Conservation (phyloP, 176 grass and related monocot genomes). For the Musa itinerans region DNA sequence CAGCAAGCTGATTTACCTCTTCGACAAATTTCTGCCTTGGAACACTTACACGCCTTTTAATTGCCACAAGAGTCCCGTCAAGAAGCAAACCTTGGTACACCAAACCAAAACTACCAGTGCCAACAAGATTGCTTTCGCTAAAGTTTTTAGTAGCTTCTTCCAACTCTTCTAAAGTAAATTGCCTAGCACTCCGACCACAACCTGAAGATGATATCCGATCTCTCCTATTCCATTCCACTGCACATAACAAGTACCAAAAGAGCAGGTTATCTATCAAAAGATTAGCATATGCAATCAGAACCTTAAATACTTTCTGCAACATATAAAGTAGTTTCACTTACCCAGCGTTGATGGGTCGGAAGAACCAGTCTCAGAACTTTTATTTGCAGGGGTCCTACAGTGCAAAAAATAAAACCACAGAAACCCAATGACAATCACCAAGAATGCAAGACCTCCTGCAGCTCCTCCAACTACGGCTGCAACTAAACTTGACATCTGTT, state of each 20-base stretch:
- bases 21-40: slow-evolving; percentile 54
- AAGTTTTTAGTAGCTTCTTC: slow-evolving; percentile 75
- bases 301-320: background rate
- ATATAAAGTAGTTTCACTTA: slow-evolving; percentile 17
- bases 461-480: slow-evolving; percentile 56
- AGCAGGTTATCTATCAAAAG: background rate
- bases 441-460: slow-evolving; percentile 28
- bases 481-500: slow-evolving; percentile 51
- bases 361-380: slow-evolving; percentile 72
- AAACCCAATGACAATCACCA: slow-evolving; percentile 26
- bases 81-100: slow-evolving; percentile 89
- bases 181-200: slow-evolving; percentile 34
- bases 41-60: slow-evolving; percentile 49
- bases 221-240: slow-evolving; percentile 73
- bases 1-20: slow-evolving; percentile 44
- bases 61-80: slow-evolving; percentile 77
- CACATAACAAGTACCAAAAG: background rate
- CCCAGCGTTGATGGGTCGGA: slow-evolving; percentile 68
- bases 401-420: slow-evolving; percentile 31
- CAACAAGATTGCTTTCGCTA: slow-evolving; percentile 65
- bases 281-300: slow-evolving; percentile 13
- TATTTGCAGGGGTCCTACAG: slow-evolving; percentile 27
- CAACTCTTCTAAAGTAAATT: slow-evolving; percentile 70
- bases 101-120: slow-evolving; percentile 59
- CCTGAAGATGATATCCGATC: slow-evolving; percentile 38